Percentiles rank a stretch among this genome's conserved stretches.
phyloP scores from a whole-genome alignment of 495 filamentous ascomycete genomes.

The Lasiosphaeriaceae sp. region DNA sequence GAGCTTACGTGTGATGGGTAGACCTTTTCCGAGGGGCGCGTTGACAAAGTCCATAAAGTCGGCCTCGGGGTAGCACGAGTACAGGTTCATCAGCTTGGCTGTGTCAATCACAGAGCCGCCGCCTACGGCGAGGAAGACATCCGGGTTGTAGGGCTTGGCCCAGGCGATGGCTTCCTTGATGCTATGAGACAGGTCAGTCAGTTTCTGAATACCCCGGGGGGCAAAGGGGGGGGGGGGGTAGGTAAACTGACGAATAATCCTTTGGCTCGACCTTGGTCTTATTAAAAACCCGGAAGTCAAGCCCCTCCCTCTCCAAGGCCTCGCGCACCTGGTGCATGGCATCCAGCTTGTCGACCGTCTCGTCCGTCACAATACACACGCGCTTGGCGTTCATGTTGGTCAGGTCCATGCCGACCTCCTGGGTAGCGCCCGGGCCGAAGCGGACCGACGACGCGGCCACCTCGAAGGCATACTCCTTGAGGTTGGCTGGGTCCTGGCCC shows the following conservation, averaged over 20 bases:
- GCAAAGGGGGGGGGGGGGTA: too few relatives aligned
- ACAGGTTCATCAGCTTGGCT: slow-evolving; percentile 97
- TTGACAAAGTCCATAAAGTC: slow-evolving; percentile 98
- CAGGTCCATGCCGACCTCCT: slow-evolving; percentile 99
- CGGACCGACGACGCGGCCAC: slow-evolving; percentile 94
- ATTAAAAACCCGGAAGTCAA: slow-evolving; percentile 77
- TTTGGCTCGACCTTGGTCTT: slow-evolving; percentile 83
- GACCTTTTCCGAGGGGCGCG: slow-evolving; percentile 83
- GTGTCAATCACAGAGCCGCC: slow-evolving; percentile 91
- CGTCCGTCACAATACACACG: slow-evolving; percentile 88
- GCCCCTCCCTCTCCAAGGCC: slow-evolving; percentile 68
- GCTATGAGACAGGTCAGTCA: slow-evolving; percentile 32
- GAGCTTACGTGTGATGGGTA: slow-evolving; percentile 74
- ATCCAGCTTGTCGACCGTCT: slow-evolving; percentile 69
- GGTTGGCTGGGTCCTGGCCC: slow-evolving; percentile 54
- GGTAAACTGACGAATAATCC: slow-evolving; percentile 67
- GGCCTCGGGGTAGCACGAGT: slow-evolving; percentile 79
- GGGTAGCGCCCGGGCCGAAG: slow-evolving; percentile 88
- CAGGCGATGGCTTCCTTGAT: slow-evolving; percentile 85
- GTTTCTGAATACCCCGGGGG: not conserved
- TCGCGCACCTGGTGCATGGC: slow-evolving; percentile 83
- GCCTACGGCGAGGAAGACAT: slow-evolving; percentile 90
- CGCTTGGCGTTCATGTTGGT: slow-evolving; percentile 81
- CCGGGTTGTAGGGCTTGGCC: slow-evolving; percentile 69
- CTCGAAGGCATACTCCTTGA: slow-evolving; percentile 98